Percentiles rank a stretch among this genome's conserved stretches.
Conservation (phyloP, 2,329 filamentous ascomycete species). For the Pseudopithomyces chartarum region DNA sequence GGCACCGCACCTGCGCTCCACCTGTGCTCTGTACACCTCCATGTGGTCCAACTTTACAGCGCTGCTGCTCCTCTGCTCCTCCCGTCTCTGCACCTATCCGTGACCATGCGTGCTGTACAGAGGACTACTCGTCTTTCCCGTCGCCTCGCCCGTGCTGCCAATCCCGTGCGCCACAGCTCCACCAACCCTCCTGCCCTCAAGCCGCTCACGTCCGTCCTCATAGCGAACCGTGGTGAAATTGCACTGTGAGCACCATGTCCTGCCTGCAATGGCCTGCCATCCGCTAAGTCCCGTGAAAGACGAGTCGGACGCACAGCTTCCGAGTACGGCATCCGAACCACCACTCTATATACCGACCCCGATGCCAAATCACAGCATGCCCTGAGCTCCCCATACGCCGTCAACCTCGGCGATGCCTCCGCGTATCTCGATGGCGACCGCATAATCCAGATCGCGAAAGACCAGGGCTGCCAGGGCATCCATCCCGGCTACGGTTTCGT, state of each 20-base stretch:
- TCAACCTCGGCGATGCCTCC: constrained; percentile 80
- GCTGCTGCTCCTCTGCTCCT: constrained; percentile 12
- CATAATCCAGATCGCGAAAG: constrained; percentile 86
- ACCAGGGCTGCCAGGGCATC: constrained; percentile 84
- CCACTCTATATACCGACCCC: constrained; percentile 92
- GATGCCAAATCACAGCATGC: constrained; percentile 89
- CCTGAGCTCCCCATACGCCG: constrained; percentile 78
- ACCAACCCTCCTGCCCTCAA: constrained; percentile 36
- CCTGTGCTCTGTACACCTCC: constrained; percentile 20
- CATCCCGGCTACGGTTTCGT: constrained; percentile 94
- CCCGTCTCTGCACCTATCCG: constrained; percentile 13
- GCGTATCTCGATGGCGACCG: constrained; percentile 93
- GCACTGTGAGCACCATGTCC: constrained; percentile 63
- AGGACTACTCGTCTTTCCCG: constrained; percentile 41
- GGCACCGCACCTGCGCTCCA: constrained; percentile 27
- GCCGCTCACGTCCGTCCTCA: constrained; percentile 77
- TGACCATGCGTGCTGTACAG: constrained; percentile 43
- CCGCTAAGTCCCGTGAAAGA: constrained; percentile 36
- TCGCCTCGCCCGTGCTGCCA: constrained; percentile 38
- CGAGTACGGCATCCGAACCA: constrained; percentile 87
- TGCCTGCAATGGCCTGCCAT: not conserved
- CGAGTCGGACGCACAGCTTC: constrained; percentile 88
- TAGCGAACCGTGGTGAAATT: constrained; percentile 97
- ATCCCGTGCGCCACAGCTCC: constrained; percentile 38
- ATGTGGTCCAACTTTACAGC: constrained; percentile 12